These are phyloP conservation scores for Musa acuminata DNA, from an alignment of 176 grass and related monocot species.

Conservation along the genomic window DNA sequence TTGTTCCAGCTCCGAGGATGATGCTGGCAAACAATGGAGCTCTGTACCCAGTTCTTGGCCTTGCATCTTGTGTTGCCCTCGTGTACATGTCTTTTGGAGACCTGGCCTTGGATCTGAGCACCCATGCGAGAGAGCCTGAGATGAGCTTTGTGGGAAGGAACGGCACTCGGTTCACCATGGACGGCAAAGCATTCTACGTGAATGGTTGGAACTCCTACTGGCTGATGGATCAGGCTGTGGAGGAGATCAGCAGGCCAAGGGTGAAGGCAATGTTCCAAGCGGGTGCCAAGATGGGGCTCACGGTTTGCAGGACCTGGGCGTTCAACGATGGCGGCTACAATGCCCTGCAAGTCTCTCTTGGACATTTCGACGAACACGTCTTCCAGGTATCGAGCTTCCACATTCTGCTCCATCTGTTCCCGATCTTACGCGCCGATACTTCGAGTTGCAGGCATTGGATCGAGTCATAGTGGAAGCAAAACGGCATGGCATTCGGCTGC, in stretches of 20 bases:
- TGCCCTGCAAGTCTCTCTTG: constrained; percentile 69
- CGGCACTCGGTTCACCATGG: constrained; percentile 48
- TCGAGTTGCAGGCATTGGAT: constrained; percentile 53
- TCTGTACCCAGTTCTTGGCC: constrained; percentile 63
- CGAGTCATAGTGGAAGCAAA: constrained; percentile 60
- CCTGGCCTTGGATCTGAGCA: constrained; percentile 9
- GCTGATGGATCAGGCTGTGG: constrained; percentile 92
- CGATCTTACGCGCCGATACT: not conserved
- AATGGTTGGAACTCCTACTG: constrained; percentile 99
- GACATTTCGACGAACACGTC: constrained; percentile 74
- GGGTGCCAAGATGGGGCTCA: constrained; percentile 63
- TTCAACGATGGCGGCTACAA: constrained; percentile 96
- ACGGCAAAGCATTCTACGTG: constrained; percentile 53
- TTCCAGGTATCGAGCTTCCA: constrained; percentile 34
- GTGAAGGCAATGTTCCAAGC: constrained; percentile 42
- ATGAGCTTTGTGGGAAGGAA: constrained; percentile 70
- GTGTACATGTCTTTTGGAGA: constrained; percentile 67
- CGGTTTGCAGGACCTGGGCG: constrained; percentile 95
- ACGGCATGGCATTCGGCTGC: constrained; percentile 51
- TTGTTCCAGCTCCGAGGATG: not conserved
- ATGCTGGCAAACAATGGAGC: constrained; percentile 53
- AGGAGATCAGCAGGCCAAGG: constrained; percentile 43
- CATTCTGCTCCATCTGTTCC: not conserved
- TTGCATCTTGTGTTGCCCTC: constrained; percentile 48
- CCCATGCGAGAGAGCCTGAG: constrained; percentile 22